Evolutionary conservation across 106 monocot species (phyloP), one percentile per base, ranked within the genome.

Genomic region (Triglochin maritima): DNA sequence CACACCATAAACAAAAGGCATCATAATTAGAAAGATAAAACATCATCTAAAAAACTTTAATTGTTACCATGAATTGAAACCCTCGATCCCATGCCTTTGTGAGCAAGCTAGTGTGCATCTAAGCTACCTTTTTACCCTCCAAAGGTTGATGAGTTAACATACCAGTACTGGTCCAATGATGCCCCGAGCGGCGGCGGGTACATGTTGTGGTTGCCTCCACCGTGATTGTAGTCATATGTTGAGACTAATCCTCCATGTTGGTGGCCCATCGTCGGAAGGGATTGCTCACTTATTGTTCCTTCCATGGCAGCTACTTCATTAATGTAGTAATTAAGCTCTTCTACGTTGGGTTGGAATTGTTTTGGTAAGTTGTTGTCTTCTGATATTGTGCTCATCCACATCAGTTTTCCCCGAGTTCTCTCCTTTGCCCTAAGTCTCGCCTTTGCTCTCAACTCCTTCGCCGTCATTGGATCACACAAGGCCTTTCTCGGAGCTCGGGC

Each of bases 351-450:
- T 5, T 6, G 13, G 6, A 6, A 15, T 44, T 14, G 47, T n/a
- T 7, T 49, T 6, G 11, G 44, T 17, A 64, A 48, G 15, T 17
- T 70, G 44, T 14, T 58, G 7, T 57, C 17, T 14, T 43, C 62
- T 3, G 58, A 57, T n/a, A 10, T 44, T 50, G 49, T 2, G 13
- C 6, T 49, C 16, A 41, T 52, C 46, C 9, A 47, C 58, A 65
- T 57, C 49, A 10, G 57, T 59, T 74, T 74, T 16, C 66, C 73
- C 42, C 15, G 65, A 13, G 73, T 74, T 42, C 73, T 65, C 59
- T 57, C 73, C 55, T 66, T 66, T 9, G 73, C 73, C 50, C 73
- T 65, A 2, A 49, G 65, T 49, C 73, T 56, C 6, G 73, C 73
- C 55, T 59, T 65, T 12, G 7, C 6, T 48, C 73, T 74, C 6